Conservation (phyloP, 768 basidiomycete genomes). For the Pulveroboletus sp. region DNA sequence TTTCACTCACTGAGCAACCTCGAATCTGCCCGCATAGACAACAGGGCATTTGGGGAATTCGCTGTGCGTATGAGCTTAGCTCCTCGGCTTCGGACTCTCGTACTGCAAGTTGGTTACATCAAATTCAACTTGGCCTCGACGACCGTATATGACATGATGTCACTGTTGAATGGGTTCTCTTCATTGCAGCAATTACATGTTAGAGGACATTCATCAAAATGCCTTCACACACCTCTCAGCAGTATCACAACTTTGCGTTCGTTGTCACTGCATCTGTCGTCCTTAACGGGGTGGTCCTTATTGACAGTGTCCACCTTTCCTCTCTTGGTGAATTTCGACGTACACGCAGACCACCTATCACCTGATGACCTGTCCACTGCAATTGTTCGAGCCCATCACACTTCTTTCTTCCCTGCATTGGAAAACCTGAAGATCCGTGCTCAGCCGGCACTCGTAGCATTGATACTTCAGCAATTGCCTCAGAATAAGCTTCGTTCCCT, state of each 20-base stretch:
- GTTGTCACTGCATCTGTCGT: constrained; percentile 39
- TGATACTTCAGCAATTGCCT: constrained; percentile 33
- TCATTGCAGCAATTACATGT: constrained; percentile 35
- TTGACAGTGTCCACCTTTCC: constrained; percentile 36
- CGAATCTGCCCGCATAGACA: constrained; percentile 19
- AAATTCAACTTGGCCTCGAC: constrained; percentile 25
- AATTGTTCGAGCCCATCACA: neutral
- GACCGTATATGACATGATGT: constrained; percentile 16
- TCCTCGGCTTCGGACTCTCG: constrained; percentile 31
- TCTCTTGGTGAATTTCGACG: constrained; percentile 36
- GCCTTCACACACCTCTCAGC: constrained; percentile 30
- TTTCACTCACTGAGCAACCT: constrained; percentile 11
- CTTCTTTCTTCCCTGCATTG: constrained; percentile 33
- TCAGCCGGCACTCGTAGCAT: constrained; percentile 30
- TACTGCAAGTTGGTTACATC: constrained; percentile 30
- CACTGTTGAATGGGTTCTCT: constrained; percentile 21
- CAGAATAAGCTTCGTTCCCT: constrained; percentile 32
- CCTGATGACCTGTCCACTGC: constrained; percentile 15
- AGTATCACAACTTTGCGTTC: constrained; percentile 31
- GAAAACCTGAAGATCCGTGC: constrained; percentile 39
- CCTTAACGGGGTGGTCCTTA: constrained; percentile 35
- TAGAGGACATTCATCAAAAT: constrained; percentile 34
- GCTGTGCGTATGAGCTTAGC: constrained; percentile 29
- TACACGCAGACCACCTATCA: constrained; percentile 40
- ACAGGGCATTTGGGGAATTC: constrained; percentile 10